Evolutionary conservation across 2,329 filamentous ascomycete species (phyloP).

Genomic region (Cryphonectria nitschkei): DNA sequence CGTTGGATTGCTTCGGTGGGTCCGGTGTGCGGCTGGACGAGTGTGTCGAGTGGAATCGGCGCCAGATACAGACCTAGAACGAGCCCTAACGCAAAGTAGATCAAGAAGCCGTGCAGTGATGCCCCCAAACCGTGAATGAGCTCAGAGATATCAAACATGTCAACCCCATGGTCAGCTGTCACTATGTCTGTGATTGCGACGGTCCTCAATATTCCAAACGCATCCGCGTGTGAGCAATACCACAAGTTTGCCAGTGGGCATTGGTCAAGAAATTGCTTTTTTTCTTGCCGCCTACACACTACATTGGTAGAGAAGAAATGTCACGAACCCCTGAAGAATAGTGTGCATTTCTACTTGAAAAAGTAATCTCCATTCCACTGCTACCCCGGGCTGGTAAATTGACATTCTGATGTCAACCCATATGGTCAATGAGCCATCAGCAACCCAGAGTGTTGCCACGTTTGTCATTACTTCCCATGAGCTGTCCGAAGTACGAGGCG

Average conservation of each 20-base stretch:
- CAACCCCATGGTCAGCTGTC: background rate
- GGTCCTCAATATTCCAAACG: background rate
- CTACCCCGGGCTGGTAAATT: background rate
- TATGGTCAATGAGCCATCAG: background rate
- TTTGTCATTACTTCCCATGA: background rate
- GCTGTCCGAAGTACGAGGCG: background rate
- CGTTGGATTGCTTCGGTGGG: slow-evolving; percentile 93
- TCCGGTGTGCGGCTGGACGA: slow-evolving; percentile 84
- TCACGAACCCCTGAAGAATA: background rate
- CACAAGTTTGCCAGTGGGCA: background rate
- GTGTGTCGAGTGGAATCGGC: slow-evolving; percentile 83
- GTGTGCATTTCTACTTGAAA: background rate
- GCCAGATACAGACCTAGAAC: slow-evolving; percentile 38
- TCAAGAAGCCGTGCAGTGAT: background rate
- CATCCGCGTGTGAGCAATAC: background rate
- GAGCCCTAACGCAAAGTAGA: background rate
- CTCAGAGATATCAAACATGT: background rate
- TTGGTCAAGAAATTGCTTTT: background rate
- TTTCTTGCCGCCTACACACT: background rate
- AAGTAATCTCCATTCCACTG: background rate
- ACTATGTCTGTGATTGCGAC: background rate
- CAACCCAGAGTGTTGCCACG: background rate
- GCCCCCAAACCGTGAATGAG: background rate
- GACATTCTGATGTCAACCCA: background rate
- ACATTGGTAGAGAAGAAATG: background rate